Base-by-base conservation (phyloP, 805 yeast genomes). In the Kluyveromyces nonfermentans region DNA sequence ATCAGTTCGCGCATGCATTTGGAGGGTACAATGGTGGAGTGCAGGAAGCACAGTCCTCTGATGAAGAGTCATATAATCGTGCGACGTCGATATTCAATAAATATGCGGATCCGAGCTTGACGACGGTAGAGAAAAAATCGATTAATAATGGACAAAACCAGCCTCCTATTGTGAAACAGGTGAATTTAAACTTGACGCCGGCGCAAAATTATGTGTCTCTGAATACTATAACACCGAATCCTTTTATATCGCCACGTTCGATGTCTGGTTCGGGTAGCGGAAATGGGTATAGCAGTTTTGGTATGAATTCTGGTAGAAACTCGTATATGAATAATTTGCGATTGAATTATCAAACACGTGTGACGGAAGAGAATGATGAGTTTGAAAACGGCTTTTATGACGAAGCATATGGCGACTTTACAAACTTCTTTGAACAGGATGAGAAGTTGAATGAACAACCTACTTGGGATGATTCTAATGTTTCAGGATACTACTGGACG, bases 21-120 rank as follows among this genome's bases (percentile, higher is more conserved):
- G 15, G 39, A 31, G 4, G 30, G 4, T 4, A 10, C 30, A 6
- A 10, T 25, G 30, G 30, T 6, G 12, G 14, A 10, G 30, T 10
- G 12, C 20, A 35, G 16, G 32, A 37, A n/a, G 16, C 22, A 22
- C 41, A 28, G 9, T 18, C 18, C 3, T 38, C 41, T 6, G 41
- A 38, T 19, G 41, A 38, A 10, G 41, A 38, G 12, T 33, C 17
- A 12, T n/a, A 9, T 16, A 30, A 12, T 7, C 9, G 30, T 10
- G 41, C 33, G 20, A 34, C 35, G 18, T 35, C 44, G 30, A 46
- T 50, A 22, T 61, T 61, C 50, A 61, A 53, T 47, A 55, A 57
- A 44, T 62, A 59, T 46, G 64, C 63, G 20, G 65, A 62, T 50
- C 66, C 66, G 12, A 50, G 59, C 10, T 44, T 62, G 37, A 62